Evolutionary conservation across 116 monocot species (phyloP).

Genomic region (Trichopus zeylanicus): DNA sequence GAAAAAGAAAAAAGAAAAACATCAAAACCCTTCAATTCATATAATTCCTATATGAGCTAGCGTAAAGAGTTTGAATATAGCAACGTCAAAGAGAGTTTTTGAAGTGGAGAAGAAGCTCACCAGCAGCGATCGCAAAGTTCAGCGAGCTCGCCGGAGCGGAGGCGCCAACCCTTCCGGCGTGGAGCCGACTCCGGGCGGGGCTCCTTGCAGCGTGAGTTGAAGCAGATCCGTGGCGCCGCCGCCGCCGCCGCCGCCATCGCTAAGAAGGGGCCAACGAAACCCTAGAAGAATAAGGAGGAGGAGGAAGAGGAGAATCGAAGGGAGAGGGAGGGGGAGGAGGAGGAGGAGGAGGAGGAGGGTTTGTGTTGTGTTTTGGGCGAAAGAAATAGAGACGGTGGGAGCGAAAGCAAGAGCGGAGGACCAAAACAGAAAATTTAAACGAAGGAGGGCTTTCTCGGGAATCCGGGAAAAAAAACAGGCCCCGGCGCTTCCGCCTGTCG

Average conservation of each 20-base stretch:
- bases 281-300: too few relatives aligned
- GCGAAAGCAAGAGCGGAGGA: too few relatives aligned
- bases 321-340: neutral
- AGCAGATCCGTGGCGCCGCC: constrained; percentile 29
- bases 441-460: too few relatives aligned
- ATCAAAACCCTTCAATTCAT: neutral
- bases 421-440: too few relatives aligned
- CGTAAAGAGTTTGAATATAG: neutral
- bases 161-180: constrained; percentile 43
- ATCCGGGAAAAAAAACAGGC: too few relatives aligned
- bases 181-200: constrained; percentile 17
- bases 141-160: constrained; percentile 47
- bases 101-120: constrained; percentile 13
- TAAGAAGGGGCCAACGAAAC: too few relatives aligned
- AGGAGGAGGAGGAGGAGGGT: too few relatives aligned
- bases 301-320: neutral
- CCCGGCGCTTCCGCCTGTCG: too few relatives aligned
- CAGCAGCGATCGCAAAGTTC: constrained; percentile 69
- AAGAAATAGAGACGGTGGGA: too few relatives aligned
- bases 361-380: too few relatives aligned
- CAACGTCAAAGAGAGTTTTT: too few relatives aligned
- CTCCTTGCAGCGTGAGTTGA: constrained; percentile 49
- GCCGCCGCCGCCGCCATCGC: neutral
- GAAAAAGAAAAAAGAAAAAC: too few relatives aligned
- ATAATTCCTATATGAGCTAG: neutral